A percentile compares a stretch with the other conserved stretches of the same genome.
These are phyloP conservation scores for Penicillium crystallinum DNA, from an alignment of 495 filamentous ascomycete species.

Conservation along the genomic window DNA sequence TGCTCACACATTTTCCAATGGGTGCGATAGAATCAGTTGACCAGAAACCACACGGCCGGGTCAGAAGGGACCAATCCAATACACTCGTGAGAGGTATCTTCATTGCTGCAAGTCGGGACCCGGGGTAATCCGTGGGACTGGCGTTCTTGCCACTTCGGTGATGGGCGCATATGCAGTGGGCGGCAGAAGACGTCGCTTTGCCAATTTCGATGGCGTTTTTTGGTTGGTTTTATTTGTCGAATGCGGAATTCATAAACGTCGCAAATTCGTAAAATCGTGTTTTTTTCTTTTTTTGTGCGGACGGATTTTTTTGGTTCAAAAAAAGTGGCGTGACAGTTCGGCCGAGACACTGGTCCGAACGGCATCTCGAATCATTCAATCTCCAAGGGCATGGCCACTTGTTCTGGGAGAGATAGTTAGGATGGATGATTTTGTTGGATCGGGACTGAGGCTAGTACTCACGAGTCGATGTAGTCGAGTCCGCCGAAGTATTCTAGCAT, in stretches of 20 bases:
- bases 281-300: constrained; percentile 7
- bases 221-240: constrained; percentile 9
- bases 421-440: background rate
- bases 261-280: constrained; percentile 7
- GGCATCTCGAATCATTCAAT: constrained; percentile 10
- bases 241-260: constrained; percentile 6
- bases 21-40: constrained; percentile 15
- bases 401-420: constrained; percentile 16
- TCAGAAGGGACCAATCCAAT: constrained; percentile 42
- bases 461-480: constrained; percentile 46
- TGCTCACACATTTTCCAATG: constrained; percentile 19
- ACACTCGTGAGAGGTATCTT: constrained; percentile 26
- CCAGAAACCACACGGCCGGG: constrained; percentile 37
- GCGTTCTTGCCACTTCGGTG: constrained; percentile 21
- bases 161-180: constrained; percentile 15
- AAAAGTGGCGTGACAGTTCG: background rate
- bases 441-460: constrained; percentile 17
- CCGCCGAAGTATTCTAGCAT: constrained; percentile 48
- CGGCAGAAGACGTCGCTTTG: constrained; percentile 7
- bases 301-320: too few relatives aligned
- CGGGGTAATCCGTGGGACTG: constrained; percentile 29
- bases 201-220: constrained; percentile 11
- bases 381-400: constrained; percentile 19
- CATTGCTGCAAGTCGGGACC: constrained; percentile 48
- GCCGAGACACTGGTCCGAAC: background rate